Conservation (phyloP, 306 rosid species). For the Malus sieversii region DNA sequence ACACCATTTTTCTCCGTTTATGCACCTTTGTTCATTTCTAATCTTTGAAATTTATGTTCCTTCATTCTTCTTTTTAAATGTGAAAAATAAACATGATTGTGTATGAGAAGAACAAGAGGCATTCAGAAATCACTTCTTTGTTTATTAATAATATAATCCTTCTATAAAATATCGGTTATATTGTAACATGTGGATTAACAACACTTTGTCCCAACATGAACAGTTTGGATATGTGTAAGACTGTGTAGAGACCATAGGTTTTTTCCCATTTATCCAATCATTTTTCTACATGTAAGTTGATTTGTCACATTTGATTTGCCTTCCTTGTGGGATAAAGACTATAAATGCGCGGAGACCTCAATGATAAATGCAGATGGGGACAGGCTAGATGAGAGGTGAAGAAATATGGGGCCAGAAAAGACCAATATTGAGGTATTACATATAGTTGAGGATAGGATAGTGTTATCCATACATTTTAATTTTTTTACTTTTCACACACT, state of each 20-base stretch:
- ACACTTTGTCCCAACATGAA: too few species aligned
- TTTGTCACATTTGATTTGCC: not conserved
- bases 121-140: too few species aligned
- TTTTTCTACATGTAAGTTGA: not conserved
- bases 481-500: accelerated
- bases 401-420: constrained; percentile 14
- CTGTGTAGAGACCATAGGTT: not conserved
- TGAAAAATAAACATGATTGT: too few species aligned
- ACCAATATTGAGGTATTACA: not conserved
- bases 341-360: not conserved
- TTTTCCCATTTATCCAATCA: not conserved
- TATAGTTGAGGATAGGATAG: not conserved
- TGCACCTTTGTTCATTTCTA: too few species aligned
- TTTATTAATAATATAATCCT: too few species aligned
- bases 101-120: too few species aligned
- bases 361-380: constrained; percentile 6
- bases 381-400: not conserved
- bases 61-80: too few species aligned
- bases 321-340: not conserved
- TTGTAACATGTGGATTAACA: not conserved
- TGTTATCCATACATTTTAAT: too few species aligned
- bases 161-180: too few species aligned
- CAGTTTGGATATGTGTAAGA: not conserved
- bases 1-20: too few species aligned
- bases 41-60: too few species aligned